Conservation (phyloP, 306 rosid species). For the Mimosa bimucronata region DNA sequence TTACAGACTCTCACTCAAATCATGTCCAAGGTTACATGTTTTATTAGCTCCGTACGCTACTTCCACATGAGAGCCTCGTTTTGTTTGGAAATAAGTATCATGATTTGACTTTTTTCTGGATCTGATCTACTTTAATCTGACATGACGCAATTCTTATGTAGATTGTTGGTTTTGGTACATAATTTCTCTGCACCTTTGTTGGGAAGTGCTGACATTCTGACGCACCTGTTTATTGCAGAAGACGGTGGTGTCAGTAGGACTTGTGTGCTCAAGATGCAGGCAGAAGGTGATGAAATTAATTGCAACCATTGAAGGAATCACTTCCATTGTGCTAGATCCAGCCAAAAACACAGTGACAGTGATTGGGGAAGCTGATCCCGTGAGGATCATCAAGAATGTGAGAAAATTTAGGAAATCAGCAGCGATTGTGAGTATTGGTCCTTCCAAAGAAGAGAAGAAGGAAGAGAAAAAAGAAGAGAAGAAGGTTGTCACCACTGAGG, state of each 20-base stretch:
- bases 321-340: slow-evolving; percentile 52
- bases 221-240: slow-evolving; percentile 57
- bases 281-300: slow-evolving; percentile 59
- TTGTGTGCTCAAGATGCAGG: slow-evolving; percentile 59
- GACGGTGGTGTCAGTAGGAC: slow-evolving; percentile 57
- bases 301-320: slow-evolving; percentile 50
- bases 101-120: slow-evolving; percentile 31
- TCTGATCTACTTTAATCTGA: slow-evolving; percentile 33
- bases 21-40: slow-evolving; percentile 57
- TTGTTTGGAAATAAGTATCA: slow-evolving; percentile 37
- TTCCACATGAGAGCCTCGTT: slow-evolving; percentile 1
- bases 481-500: slow-evolving; percentile 28
- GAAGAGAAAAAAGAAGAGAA: slow-evolving; percentile 34
- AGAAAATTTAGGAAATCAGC: slow-evolving; percentile 57
- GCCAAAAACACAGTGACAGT: slow-evolving; percentile 53
- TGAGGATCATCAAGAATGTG: slow-evolving; percentile 53
- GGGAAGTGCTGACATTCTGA: slow-evolving; percentile 37
- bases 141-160: slow-evolving; percentile 40
- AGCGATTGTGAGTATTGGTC: slow-evolving; percentile 47
- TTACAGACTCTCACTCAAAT: slow-evolving; percentile 34
- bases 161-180: slow-evolving; percentile 9
- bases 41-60: neutral
- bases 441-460: slow-evolving; percentile 53
- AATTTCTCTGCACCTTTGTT: slow-evolving; percentile 24
- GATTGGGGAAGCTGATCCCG: slow-evolving; percentile 66